phyloP scores from a whole-genome alignment of 2,329 filamentous ascomycete genomes.

The Fusarium napiforme region DNA sequence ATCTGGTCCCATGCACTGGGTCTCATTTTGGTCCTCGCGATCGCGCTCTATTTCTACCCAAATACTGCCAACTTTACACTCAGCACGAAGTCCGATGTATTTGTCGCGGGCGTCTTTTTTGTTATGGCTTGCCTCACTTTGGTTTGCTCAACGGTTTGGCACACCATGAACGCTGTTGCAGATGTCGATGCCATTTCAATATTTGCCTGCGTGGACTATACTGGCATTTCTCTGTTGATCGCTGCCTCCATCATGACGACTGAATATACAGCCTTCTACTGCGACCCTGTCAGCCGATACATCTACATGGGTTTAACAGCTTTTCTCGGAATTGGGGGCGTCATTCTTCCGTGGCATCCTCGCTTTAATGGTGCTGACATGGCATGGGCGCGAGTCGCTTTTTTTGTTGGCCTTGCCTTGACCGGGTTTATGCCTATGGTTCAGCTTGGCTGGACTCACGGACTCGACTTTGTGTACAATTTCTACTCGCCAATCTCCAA shows the following conservation, averaged over 20 bases:
- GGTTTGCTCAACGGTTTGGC: conserved; percentile 95
- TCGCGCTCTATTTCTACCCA: conserved; percentile 97
- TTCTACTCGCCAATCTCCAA: conserved; percentile 92
- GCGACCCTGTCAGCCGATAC: conserved; percentile 88
- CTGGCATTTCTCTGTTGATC: conserved; percentile 93
- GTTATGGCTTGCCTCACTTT: conserved; percentile 95
- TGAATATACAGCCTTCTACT: conserved; percentile 99
- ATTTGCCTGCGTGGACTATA: conserved; percentile 98
- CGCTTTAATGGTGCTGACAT: conserved; percentile 93
- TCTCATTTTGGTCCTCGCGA: conserved; percentile 83
- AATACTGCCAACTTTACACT: conserved; percentile 85
- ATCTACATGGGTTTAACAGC: conserved; percentile 86
- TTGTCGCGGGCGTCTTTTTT: conserved; percentile 95
- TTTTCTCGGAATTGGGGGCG: conserved; percentile 83
- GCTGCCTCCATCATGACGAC: conserved; percentile 97
- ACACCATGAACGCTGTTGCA: conserved; percentile 98
- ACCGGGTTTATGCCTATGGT: conserved; percentile 91
- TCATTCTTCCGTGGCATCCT: conserved; percentile 95
- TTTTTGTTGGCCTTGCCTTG: conserved; percentile 86
- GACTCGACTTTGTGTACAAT: conserved; percentile 81
- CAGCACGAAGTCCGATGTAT: conserved; percentile 87
- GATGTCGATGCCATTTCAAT: conserved; percentile 90
- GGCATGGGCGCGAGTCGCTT: conserved; percentile 91
- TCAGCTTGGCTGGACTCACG: conserved; percentile 83
- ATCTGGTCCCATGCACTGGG: conserved; percentile 97